Conservation (phyloP, 352 stramenopile species). For the Globisporangium heterothallicum region DNA sequence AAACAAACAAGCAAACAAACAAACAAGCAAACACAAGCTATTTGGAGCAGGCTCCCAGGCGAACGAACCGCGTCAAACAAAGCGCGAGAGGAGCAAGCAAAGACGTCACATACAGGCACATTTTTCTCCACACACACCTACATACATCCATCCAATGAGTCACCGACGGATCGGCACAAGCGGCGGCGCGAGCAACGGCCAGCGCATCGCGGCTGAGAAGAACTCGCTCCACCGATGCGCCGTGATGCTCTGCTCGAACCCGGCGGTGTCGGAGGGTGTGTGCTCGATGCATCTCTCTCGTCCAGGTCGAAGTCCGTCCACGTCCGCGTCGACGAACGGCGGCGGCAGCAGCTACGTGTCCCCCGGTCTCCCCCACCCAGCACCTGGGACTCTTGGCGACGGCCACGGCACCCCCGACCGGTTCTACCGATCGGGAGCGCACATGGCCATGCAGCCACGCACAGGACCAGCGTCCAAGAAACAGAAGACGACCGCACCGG, state of each 20-base stretch:
- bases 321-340: conserved; percentile 4
- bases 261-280: conserved; percentile 66
- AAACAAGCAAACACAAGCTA: no score
- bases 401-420: conserved; percentile 33
- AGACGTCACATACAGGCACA: neutral
- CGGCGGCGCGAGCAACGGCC: conserved; percentile 5
- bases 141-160: conserved; percentile 1
- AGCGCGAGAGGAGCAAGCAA: no score
- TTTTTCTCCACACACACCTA: neutral
- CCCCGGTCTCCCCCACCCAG: conserved; percentile 4
- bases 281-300: conserved; percentile 73
- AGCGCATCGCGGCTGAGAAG: conserved; percentile 22
- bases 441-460: conserved; percentile 57
- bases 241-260: conserved; percentile 73
- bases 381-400: conserved; percentile 13
- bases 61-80: no score
- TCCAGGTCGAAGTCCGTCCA: conserved; percentile 10
- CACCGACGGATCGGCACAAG: conserved; percentile 5
- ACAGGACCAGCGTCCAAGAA: conserved; percentile 44
- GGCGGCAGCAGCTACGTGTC: conserved; percentile 20
- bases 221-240: conserved; percentile 74
- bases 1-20: no score
- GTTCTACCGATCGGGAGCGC: conserved; percentile 41
- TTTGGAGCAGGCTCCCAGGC: no score
- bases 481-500: conserved; percentile 30